Evolutionary conservation across 768 basidiomycete genomes (phyloP).

Genomic region (Pisolithus orientalis): DNA sequence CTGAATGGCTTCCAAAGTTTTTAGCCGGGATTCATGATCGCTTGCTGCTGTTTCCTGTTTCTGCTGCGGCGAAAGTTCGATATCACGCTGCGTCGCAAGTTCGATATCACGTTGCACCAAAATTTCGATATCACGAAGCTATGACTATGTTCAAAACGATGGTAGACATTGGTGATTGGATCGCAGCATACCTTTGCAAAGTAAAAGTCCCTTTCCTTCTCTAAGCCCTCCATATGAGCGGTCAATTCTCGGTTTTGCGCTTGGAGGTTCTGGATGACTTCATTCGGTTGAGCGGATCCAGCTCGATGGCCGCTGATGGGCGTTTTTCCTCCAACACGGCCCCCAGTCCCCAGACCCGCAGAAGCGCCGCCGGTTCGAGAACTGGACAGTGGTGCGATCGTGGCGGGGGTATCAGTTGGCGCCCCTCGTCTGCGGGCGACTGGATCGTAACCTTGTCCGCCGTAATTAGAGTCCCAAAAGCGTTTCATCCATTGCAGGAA

Average conservation of each 20-base stretch:
- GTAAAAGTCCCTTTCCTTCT: slow-evolving; percentile 98
- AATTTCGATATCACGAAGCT: slow-evolving; percentile 97
- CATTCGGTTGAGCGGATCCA: slow-evolving; percentile 60
- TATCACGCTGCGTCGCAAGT: no score
- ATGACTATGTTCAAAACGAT: slow-evolving; percentile 1
- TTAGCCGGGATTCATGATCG: slow-evolving; percentile 47
- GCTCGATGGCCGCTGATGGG: slow-evolving; percentile 65
- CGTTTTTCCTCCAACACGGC: slow-evolving; percentile 62
- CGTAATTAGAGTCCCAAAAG: slow-evolving; percentile 91
- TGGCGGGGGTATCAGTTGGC: slow-evolving; percentile 70
- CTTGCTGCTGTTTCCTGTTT: slow-evolving; percentile 59
- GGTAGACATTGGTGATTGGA: slow-evolving; percentile 1
- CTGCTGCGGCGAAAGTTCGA: slow-evolving; percentile 31
- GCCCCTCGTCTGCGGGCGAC: slow-evolving; percentile 75
- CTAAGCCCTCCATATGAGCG: slow-evolving; percentile 77
- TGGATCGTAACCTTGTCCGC: slow-evolving; percentile 83
- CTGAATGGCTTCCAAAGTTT: slow-evolving; percentile 72
- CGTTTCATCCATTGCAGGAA: slow-evolving; percentile 97
- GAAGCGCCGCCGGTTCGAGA: slow-evolving; percentile 30
- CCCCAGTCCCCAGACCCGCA: slow-evolving; percentile 29
- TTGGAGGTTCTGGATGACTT: slow-evolving; percentile 62
- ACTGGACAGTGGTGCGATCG: slow-evolving; percentile 59
- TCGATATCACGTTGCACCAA: slow-evolving; percentile 44
- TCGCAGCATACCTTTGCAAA: slow-evolving; percentile 77
- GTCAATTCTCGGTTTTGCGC: slow-evolving; percentile 79